A percentile compares a stretch with the other conserved stretches of the same genome.
Conservation (phyloP, 306 rosid genomes). For the Dalbergia cochinchinensis region DNA sequence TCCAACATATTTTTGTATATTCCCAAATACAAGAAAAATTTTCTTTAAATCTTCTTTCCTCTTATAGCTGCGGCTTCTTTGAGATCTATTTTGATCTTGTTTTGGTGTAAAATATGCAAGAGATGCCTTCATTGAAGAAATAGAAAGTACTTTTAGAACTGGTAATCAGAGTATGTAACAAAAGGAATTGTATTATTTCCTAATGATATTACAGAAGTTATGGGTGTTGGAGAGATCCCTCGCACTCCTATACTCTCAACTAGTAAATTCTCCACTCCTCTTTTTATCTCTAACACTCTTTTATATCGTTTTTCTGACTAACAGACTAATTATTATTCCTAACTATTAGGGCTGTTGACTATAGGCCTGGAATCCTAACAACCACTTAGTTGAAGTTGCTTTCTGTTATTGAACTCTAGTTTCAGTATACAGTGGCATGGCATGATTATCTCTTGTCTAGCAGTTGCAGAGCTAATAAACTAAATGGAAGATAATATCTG, state of each 20-base stretch:
- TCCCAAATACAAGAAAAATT: not conserved
- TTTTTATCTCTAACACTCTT: no score
- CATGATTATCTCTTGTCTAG: not conserved
- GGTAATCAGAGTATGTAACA: no score
- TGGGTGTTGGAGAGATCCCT: no score
- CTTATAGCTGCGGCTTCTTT: slow-evolving; percentile 37
- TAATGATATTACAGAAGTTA: no score
- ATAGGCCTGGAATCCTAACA: no score
- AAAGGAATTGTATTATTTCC: no score
- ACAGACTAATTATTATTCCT: no score
- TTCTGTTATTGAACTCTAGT: not conserved
- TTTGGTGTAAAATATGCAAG: slow-evolving; percentile 41
- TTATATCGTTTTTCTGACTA: no score
- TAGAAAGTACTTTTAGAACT: not conserved
- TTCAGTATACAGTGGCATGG: not conserved
- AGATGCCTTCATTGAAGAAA: slow-evolving; percentile 32
- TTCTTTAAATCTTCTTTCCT: slow-evolving; percentile 34
- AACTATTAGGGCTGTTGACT: no score
- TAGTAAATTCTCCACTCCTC: no score
- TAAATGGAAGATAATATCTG: not conserved
- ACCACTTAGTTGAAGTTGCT: not conserved
- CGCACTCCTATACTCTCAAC: no score
- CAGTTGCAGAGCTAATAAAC: not conserved
- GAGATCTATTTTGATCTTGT: slow-evolving; percentile 43
- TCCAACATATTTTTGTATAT: slow-evolving; percentile 42